Percentiles rank a stretch among this genome's conserved stretches.
Conservation (phyloP, 345 rosid genomes). For the Capsella bursapastoris region DNA sequence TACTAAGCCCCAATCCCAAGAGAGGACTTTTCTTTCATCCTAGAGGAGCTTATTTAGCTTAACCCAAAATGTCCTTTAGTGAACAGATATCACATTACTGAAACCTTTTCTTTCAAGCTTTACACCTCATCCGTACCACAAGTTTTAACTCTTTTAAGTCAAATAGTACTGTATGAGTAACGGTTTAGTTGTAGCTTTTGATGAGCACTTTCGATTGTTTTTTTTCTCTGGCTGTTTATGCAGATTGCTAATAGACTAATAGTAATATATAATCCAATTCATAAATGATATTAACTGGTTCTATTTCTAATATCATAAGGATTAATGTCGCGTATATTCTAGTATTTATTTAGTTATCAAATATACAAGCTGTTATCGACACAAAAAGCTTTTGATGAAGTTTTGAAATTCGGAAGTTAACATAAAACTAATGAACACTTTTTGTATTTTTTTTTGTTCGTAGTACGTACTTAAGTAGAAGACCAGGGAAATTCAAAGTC, state of each 20-base stretch:
- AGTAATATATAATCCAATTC: slow-evolving; percentile 6
- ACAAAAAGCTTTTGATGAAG: slow-evolving; percentile 9
- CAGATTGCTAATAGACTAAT: not conserved
- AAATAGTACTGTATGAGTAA: not conserved
- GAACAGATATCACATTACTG: not conserved
- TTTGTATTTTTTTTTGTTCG: not conserved
- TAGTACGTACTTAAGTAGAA: slow-evolving; percentile 4
- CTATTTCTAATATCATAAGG: slow-evolving; percentile 2
- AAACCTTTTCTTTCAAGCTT: not conserved
- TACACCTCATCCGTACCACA: not conserved
- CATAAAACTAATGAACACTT: not conserved
- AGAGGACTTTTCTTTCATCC: not conserved
- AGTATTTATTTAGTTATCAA: slow-evolving; percentile 13
- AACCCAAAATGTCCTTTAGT: not conserved
- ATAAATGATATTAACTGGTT: not conserved
- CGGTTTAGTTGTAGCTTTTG: not conserved
- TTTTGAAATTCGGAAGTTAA: slow-evolving; percentile 9
- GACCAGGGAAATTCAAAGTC: slow-evolving; percentile 10
- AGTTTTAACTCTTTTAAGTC: not conserved
- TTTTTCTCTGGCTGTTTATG: not conserved
- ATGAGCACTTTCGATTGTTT: not conserved
- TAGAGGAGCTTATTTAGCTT: not conserved
- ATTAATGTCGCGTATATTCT: slow-evolving; percentile 13
- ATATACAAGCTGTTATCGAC: slow-evolving; percentile 14
- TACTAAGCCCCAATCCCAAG: slow-evolving; percentile 16